Conservation (phyloP, 1,284 basidiomycete species). For the Coniophora puteana region DNA sequence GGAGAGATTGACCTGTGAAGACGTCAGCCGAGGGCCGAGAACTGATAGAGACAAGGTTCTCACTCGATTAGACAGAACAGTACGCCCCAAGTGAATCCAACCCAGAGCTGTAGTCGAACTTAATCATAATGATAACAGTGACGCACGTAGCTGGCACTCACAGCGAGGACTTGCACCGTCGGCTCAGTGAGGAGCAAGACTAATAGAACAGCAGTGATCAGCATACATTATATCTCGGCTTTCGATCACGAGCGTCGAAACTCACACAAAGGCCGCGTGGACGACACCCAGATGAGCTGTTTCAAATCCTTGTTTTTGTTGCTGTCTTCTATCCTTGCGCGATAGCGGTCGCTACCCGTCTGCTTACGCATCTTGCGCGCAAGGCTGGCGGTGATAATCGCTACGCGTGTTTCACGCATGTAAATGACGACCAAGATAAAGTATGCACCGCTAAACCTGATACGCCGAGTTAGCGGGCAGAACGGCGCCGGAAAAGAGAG, state of each 20-base stretch:
- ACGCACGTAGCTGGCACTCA: slow-evolving; percentile 26
- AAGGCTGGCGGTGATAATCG: slow-evolving; percentile 54
- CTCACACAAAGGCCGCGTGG: slow-evolving; percentile 66
- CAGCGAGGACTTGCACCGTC: slow-evolving; percentile 70
- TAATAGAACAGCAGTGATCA: slow-evolving; percentile 18
- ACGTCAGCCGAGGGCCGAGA: background rate
- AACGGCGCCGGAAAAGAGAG: slow-evolving; percentile 3
- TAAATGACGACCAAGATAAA: slow-evolving; percentile 41
- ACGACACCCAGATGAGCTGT: slow-evolving; percentile 59
- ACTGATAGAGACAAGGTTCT: slow-evolving; percentile 14
- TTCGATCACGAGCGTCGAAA: slow-evolving; percentile 9
- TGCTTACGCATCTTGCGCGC: slow-evolving; percentile 59
- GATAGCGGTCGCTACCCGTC: slow-evolving; percentile 59
- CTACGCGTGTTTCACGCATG: slow-evolving; percentile 62
- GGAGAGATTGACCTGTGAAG: slow-evolving; percentile 50
- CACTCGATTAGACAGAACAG: slow-evolving; percentile 67
- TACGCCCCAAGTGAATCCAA: slow-evolving; percentile 77
- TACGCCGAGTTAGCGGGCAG: background rate
- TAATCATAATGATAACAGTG: background rate
- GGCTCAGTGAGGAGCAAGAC: slow-evolving; percentile 73
- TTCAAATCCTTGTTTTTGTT: slow-evolving; percentile 53
- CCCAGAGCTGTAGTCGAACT: slow-evolving; percentile 54
- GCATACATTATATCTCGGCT: slow-evolving; percentile 6
- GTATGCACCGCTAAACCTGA: slow-evolving; percentile 43
- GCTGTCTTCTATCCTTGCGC: slow-evolving; percentile 63